Evolutionary conservation across 768 basidiomycete genomes (phyloP).

Genomic region (Lyophyllum decastes): DNA sequence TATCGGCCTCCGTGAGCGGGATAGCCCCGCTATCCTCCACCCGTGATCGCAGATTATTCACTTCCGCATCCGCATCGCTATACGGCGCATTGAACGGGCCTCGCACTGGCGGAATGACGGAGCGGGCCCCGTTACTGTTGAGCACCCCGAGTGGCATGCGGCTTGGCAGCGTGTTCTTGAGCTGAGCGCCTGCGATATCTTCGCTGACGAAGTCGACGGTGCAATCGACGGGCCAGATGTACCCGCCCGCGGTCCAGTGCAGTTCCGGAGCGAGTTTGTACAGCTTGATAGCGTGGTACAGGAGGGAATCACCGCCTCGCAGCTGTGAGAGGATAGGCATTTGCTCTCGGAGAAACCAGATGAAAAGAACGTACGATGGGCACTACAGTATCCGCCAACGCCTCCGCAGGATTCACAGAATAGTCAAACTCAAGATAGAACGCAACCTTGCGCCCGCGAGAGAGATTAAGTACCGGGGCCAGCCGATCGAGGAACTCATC

Average conservation of each 20-base stretch:
- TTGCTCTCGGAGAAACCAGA: background rate
- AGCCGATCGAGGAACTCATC: constrained; percentile 73
- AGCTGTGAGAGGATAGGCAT: constrained; percentile 43
- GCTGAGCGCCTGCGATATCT: constrained; percentile 25
- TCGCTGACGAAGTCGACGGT: constrained; percentile 64
- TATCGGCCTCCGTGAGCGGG: constrained; percentile 60
- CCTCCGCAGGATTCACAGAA: constrained; percentile 66
- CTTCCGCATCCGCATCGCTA: constrained; percentile 25
- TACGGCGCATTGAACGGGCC: constrained; percentile 44
- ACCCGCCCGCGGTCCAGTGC: constrained; percentile 82
- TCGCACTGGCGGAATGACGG: constrained; percentile 37
- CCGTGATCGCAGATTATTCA: constrained; percentile 43
- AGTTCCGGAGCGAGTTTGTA: constrained; percentile 76
- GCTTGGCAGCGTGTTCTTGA: constrained; percentile 18
- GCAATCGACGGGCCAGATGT: constrained; percentile 76
- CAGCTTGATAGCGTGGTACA: constrained; percentile 76
- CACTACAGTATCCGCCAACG: constrained; percentile 68
- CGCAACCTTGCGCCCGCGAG: constrained; percentile 69
- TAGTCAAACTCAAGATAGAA: constrained; percentile 75
- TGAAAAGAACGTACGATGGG: constrained; percentile 55
- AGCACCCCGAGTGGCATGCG: constrained; percentile 22
- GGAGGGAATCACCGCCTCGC: constrained; percentile 73
- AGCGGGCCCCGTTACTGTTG: constrained; percentile 19
- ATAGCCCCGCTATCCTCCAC: constrained; percentile 74
- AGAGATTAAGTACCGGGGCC: constrained; percentile 70